phyloP scores from a whole-genome alignment of 208 protist genomes.

The Trypanosoma melophagium region DNA sequence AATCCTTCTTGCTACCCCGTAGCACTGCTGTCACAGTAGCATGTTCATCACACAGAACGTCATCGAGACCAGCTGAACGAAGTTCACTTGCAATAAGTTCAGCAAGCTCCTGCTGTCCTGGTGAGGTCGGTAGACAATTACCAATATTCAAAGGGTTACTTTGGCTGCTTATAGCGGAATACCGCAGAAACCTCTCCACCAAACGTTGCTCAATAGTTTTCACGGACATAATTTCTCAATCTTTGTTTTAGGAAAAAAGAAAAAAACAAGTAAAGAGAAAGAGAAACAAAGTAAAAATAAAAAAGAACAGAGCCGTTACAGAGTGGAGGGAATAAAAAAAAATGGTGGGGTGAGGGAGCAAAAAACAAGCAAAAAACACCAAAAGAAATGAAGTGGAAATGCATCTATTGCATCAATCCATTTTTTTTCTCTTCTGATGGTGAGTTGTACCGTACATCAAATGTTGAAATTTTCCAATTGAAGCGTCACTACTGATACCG shows the following conservation, averaged over 20 bases:
- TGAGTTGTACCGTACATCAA: neutral
- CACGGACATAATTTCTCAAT: constrained; percentile 22
- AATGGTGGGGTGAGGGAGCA: neutral
- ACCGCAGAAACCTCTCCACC: constrained; percentile 74
- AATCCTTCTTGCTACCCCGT: constrained; percentile 49
- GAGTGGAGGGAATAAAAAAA: constrained; percentile 20
- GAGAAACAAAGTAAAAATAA: neutral
- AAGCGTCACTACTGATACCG: no score
- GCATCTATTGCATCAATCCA: constrained; percentile 4
- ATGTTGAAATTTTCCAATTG: no score
- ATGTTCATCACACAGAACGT: constrained; percentile 65
- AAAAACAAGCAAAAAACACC: constrained; percentile 15
- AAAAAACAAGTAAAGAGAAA: no score
- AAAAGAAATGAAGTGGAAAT: neutral
- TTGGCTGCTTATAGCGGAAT: constrained; percentile 73
- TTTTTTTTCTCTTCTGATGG: neutral
- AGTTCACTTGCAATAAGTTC: constrained; percentile 76
- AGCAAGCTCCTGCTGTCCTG: constrained; percentile 80
- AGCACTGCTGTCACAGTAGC: constrained; percentile 83
- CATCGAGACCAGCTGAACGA: constrained; percentile 31
- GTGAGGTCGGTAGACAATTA: constrained; percentile 66
- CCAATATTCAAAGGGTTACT: constrained; percentile 60
- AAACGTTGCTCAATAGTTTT: constrained; percentile 53
- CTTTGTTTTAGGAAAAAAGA: neutral
- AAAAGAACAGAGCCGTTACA: neutral